Percentiles rank a stretch among this genome's conserved stretches.
Conservation (phyloP, 495 filamentous ascomycete species). For the Hypoxylon trugodes region DNA sequence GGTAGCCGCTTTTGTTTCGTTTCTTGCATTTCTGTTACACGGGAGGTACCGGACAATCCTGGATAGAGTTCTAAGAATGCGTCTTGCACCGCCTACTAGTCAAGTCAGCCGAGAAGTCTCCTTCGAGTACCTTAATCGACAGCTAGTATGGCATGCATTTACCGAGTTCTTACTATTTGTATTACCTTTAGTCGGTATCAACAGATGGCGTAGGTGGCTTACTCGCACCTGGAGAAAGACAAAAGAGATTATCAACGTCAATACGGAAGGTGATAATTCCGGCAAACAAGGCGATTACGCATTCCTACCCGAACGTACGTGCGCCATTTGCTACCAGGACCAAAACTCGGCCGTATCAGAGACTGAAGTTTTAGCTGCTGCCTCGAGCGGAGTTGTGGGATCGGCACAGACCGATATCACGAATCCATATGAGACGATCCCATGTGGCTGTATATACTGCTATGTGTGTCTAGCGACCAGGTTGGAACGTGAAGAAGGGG, state of each 20-base stretch:
- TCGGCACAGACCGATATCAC: constrained; percentile 94
- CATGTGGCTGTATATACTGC: constrained; percentile 94
- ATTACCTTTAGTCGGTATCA: constrained; percentile 90
- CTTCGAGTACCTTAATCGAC: constrained; percentile 97
- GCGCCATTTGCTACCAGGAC: constrained; percentile 96
- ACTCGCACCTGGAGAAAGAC: constrained; percentile 81
- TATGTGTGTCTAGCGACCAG: constrained; percentile 95
- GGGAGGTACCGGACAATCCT: constrained; percentile 90
- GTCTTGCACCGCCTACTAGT: constrained; percentile 81
- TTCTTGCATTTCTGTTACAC: constrained; percentile 88
- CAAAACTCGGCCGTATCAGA: constrained; percentile 80
- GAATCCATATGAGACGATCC: constrained; percentile 92
- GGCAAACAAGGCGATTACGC: constrained; percentile 77
- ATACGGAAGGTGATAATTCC: constrained; percentile 47
- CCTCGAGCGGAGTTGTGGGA: constrained; percentile 77
- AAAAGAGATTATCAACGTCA: constrained; percentile 65
- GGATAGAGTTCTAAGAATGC: constrained; percentile 85
- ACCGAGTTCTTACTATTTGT: constrained; percentile 98
- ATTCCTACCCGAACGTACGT: constrained; percentile 92
- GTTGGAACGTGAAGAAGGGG: constrained; percentile 91
- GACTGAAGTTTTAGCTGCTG: constrained; percentile 70
- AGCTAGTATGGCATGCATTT: constrained; percentile 98
- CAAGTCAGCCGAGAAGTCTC: constrained; percentile 89
- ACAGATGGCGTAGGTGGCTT: constrained; percentile 90
- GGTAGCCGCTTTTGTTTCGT: constrained; percentile 80